These are phyloP conservation scores for Fraxinus baroniana DNA, from an alignment of 305 asterid genomes.

Conservation along the genomic window DNA sequence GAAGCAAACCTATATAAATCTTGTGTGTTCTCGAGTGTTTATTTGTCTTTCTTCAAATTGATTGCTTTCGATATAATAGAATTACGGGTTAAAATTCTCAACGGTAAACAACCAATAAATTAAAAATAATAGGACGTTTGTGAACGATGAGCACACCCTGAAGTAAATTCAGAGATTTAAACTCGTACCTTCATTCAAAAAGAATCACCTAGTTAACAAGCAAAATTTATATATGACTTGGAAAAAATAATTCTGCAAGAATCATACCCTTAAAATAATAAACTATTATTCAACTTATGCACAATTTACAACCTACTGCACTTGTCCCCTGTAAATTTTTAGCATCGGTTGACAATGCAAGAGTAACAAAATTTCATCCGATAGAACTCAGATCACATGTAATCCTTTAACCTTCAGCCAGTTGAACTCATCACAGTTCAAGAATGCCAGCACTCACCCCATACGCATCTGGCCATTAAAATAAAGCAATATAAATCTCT, in stretches of 20 bases:
- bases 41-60: neutral
- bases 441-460: neutral
- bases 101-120: neutral
- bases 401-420: neutral
- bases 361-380: neutral
- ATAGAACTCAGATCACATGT: neutral
- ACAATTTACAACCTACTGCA: neutral
- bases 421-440: neutral
- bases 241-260: neutral
- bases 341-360: neutral
- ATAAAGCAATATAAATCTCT: neutral
- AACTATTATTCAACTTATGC: neutral
- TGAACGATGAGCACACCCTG: neutral
- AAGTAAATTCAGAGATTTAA: neutral
- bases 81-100: neutral
- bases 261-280: neutral
- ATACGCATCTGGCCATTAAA: neutral
- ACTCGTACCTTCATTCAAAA: neutral
- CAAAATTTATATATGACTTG: neutral
- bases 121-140: neutral
- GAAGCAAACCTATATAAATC: too few species aligned
- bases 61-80: neutral
- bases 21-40: too few species aligned
- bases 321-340: neutral
- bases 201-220: neutral